Conservation (phyloP, 2,329 filamentous ascomycete genomes). For the Penicillium sp. region DNA sequence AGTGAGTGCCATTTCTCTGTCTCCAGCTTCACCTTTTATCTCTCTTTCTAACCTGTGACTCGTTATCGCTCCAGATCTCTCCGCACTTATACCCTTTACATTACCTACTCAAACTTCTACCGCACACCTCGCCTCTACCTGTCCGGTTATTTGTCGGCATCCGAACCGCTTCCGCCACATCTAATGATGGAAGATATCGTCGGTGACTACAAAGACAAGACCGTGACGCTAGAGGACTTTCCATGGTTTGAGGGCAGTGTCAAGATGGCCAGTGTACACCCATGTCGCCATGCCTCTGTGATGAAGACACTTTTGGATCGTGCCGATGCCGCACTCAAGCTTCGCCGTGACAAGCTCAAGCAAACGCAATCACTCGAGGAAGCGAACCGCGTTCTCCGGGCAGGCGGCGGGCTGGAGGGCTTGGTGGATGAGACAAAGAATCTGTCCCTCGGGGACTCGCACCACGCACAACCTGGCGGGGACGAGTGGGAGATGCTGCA, state of each 20-base stretch:
- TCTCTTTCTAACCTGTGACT: slow-evolving; percentile 11
- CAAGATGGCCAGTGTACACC: slow-evolving; percentile 96
- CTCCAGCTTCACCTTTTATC: background rate
- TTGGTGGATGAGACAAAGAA: slow-evolving; percentile 77
- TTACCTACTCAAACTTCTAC: slow-evolving; percentile 96
- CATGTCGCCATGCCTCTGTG: slow-evolving; percentile 93
- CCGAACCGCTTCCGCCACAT: slow-evolving; percentile 76
- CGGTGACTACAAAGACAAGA: slow-evolving; percentile 97
- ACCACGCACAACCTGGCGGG: slow-evolving; percentile 40
- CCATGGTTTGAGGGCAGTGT: slow-evolving; percentile 87
- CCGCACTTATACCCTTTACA: slow-evolving; percentile 97
- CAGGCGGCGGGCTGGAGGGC: slow-evolving; percentile 68
- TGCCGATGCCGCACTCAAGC: slow-evolving; percentile 87
- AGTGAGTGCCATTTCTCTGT: slow-evolving; percentile 47
- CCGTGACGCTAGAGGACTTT: slow-evolving; percentile 96
- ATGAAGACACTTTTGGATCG: slow-evolving; percentile 98
- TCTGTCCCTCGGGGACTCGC: slow-evolving; percentile 56
- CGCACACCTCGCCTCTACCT: slow-evolving; percentile 93
- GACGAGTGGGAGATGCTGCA: slow-evolving; percentile 66
- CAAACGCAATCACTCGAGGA: slow-evolving; percentile 53
- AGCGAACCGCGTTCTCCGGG: slow-evolving; percentile 23
- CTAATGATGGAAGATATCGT: slow-evolving; percentile 97
- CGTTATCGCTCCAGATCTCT: slow-evolving; percentile 59
- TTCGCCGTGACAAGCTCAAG: slow-evolving; percentile 78
- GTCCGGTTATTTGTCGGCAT: slow-evolving; percentile 78